Conservation (phyloP, 495 filamentous ascomycete genomes). For the Neurospora tetrasperma region DNA sequence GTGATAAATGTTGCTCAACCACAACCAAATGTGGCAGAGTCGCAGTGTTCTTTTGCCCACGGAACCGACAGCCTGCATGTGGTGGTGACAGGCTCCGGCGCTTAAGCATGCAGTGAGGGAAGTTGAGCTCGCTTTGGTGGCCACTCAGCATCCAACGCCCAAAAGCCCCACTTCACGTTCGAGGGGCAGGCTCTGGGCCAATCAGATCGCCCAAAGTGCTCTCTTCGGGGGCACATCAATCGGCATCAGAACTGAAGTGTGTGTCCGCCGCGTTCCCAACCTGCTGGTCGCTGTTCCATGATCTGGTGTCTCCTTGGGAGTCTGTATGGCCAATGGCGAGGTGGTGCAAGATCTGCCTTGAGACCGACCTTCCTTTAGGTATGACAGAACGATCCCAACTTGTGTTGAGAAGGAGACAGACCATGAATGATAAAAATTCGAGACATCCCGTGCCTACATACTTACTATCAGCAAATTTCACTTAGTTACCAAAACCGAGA, state of each 20-base stretch:
- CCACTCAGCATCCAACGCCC: conserved; percentile 16
- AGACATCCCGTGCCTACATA: not conserved
- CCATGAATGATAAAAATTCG: not conserved
- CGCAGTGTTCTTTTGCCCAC: not conserved
- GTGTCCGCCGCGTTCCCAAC: conserved; percentile 17
- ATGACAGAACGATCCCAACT: not conserved
- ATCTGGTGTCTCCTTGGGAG: not conserved
- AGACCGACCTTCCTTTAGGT: not conserved
- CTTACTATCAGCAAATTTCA: not conserved
- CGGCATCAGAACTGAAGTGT: not conserved
- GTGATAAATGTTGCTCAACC: not conserved
- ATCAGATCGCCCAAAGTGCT: conserved; percentile 7
- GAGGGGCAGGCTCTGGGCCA: conserved; percentile 12
- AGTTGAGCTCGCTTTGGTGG: conserved; percentile 19
- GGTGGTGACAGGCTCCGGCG: conserved; percentile 23
- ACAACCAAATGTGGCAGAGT: not conserved
- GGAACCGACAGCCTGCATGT: conserved; percentile 21
- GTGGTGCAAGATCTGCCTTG: not conserved
- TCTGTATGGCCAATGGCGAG: conserved; percentile 6
- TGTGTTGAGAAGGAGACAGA: not conserved
- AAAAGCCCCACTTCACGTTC: conserved; percentile 8
- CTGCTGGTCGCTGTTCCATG: conserved; percentile 11
- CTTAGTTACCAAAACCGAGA: not conserved
- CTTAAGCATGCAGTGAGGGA: conserved; percentile 19
- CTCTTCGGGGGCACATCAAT: not conserved